Evolutionary conservation across 2,329 filamentous ascomycete species (phyloP).

Genomic region (Onygenales sp.): DNA sequence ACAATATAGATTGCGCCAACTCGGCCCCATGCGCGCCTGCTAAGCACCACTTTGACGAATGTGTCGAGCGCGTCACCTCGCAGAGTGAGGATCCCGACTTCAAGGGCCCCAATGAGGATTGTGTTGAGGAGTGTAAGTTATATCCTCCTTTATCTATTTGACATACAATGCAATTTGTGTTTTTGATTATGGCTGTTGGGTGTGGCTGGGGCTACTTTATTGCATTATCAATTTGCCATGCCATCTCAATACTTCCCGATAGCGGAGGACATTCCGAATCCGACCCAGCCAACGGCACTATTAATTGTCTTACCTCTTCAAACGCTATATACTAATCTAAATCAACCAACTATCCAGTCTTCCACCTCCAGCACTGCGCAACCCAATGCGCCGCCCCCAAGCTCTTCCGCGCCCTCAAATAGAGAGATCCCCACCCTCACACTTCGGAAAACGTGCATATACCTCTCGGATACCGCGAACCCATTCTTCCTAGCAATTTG

Average conservation of each 20-base stretch:
- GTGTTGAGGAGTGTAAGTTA: constrained; percentile 94
- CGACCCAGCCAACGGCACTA: no score
- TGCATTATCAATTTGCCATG: no score
- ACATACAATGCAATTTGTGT: background rate
- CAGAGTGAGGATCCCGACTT: constrained; percentile 58
- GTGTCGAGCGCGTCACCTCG: constrained; percentile 80
- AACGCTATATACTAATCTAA: background rate
- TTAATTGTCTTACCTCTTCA: background rate
- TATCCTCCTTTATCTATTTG: background rate
- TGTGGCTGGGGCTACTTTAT: no score
- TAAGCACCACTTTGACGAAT: constrained; percentile 99
- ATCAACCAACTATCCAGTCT: constrained; percentile 52
- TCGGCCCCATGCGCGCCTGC: constrained; percentile 72
- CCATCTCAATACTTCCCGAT: no score
- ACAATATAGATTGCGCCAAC: constrained; percentile 67
- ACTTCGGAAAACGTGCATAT: background rate
- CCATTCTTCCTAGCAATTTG: background rate
- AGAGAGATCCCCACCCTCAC: constrained; percentile 33
- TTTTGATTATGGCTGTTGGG: no score
- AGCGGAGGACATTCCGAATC: no score
- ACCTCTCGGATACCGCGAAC: background rate
- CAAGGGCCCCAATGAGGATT: constrained; percentile 78
- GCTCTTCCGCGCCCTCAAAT: constrained; percentile 89
- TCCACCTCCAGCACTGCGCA: constrained; percentile 96
- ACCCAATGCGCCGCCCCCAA: constrained; percentile 88